phyloP scores from a whole-genome alignment of 306 rosid species.

The Trifolium dubium region DNA sequence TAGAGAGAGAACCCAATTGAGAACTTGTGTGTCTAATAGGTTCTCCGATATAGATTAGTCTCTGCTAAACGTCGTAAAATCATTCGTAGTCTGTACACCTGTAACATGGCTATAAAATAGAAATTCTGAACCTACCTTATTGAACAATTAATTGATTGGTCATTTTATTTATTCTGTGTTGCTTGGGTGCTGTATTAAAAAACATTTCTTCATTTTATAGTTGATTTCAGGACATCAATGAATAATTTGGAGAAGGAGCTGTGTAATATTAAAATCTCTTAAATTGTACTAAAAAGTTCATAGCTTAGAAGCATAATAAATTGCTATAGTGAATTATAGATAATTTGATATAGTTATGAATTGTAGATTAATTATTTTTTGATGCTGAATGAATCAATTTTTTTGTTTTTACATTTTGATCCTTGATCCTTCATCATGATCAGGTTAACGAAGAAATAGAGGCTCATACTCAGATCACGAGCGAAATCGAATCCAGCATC shows the following conservation, averaged over 20 bases:
- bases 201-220: constrained; percentile 43
- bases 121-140: neutral
- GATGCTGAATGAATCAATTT: too few species aligned
- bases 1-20: neutral
- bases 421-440: neutral
- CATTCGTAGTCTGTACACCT: neutral
- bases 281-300: too few species aligned
- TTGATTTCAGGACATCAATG: constrained; percentile 54
- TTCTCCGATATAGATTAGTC: neutral
- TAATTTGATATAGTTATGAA: too few species aligned
- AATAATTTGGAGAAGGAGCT: constrained; percentile 64
- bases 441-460: constrained; percentile 85
- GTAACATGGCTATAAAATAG: neutral
- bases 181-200: neutral
- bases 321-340: too few species aligned
- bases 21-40: neutral
- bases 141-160: constrained; percentile 7
- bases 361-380: too few species aligned
- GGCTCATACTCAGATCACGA: constrained; percentile 64
- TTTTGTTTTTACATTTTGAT: too few species aligned
- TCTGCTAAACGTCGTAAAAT: neutral
- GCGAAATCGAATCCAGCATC: constrained; percentile 79
- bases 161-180: constrained; percentile 11
- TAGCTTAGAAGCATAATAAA: too few species aligned
- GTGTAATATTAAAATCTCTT: constrained; percentile 40